Evolutionary conservation across 1,284 basidiomycete species (phyloP), one percentile per base, ranked within the genome.

Genomic region (Heterobasidion parviporum): DNA sequence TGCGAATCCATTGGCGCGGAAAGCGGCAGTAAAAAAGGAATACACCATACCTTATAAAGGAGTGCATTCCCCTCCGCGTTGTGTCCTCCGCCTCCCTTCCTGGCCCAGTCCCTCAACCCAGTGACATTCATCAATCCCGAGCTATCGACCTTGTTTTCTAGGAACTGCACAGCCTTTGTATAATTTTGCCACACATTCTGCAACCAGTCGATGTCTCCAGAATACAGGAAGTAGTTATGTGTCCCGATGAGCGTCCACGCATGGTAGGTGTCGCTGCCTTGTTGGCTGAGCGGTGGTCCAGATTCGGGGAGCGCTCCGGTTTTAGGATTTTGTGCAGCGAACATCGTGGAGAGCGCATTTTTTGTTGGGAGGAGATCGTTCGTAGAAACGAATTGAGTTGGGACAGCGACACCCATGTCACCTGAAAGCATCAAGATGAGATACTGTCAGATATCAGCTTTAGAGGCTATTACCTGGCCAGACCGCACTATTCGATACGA

Each of bases 351-450:
- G 3, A 83, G 72, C 0, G 81, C 80, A 61, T 83, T 83, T 35
- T 73, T 70, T 0, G 79, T 79, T 0, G 82, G 76, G 0, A 80
- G 55, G 2, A 83, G 72, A 58, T 82, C 81, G 60, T 80, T 78
- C 0, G 80, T 82, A 0, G 80, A 81, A 1, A 83, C 81, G 59
- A 82, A 82, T 60, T 79, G 75, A 0, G 81, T 76, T 0, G 81
- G 81, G 4, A 82, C 80, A 0, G 81, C 80, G 32, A 83, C 80
- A 9, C 81, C 81, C 81, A 83, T 83, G 61, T 83, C 81, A 49
- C 79, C 77, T 76, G 47, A 9, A 52, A 33, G 49, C 3, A 16
- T 50, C 6, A n/a, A 48, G 44, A 18, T 53, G n/a, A 16, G 34
- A 50, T 38, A 35, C 34, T 46, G 33, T 12, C 34, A 35, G 18